Percentiles rank a stretch among this genome's conserved stretches.
Evolutionary conservation across 495 filamentous ascomycete species (phyloP).

Genomic region (Talaromyces trachyspermus): DNA sequence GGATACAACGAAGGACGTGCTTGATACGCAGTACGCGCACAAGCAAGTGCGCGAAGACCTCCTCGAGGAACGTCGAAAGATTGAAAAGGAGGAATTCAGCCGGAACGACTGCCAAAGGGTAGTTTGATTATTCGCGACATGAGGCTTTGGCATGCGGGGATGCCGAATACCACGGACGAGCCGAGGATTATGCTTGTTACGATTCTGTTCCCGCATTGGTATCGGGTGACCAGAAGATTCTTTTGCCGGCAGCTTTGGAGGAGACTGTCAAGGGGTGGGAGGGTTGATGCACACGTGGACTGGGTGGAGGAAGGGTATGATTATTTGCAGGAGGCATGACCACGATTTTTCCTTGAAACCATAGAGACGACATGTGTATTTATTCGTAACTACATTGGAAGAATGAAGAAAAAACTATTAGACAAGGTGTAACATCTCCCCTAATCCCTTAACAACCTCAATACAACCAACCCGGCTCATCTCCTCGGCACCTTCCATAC

Average conservation of each 20-base stretch:
- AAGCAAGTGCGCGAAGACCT: constrained; percentile 14
- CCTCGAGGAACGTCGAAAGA: constrained; percentile 21
- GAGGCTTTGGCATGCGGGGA: constrained; percentile 37
- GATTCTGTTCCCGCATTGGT: constrained; percentile 23
- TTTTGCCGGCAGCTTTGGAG: constrained; percentile 13
- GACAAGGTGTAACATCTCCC: not conserved
- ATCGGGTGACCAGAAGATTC: constrained; percentile 14
- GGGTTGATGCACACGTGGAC: constrained; percentile 13
- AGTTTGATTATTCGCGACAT: constrained; percentile 34
- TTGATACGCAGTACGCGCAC: constrained; percentile 14
- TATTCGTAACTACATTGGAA: not conserved
- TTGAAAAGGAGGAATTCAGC: constrained; percentile 26
- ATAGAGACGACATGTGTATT: not conserved
- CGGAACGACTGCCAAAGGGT: constrained; percentile 25
- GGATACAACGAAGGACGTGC: constrained; percentile 19
- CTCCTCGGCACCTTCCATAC: not conserved
- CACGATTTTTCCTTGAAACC: constrained; percentile 18
- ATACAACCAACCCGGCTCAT: constrained; percentile 8
- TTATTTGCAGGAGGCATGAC: constrained; percentile 21
- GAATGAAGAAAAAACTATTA: not conserved
- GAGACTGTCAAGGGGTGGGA: constrained; percentile 15
- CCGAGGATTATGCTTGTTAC: constrained; percentile 36
- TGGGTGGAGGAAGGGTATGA: constrained; percentile 22
- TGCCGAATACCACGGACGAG: constrained; percentile 32
- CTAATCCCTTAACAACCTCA: constrained; percentile 12